Conservation (phyloP, 768 basidiomycete genomes). For the Panellus pusillus region DNA sequence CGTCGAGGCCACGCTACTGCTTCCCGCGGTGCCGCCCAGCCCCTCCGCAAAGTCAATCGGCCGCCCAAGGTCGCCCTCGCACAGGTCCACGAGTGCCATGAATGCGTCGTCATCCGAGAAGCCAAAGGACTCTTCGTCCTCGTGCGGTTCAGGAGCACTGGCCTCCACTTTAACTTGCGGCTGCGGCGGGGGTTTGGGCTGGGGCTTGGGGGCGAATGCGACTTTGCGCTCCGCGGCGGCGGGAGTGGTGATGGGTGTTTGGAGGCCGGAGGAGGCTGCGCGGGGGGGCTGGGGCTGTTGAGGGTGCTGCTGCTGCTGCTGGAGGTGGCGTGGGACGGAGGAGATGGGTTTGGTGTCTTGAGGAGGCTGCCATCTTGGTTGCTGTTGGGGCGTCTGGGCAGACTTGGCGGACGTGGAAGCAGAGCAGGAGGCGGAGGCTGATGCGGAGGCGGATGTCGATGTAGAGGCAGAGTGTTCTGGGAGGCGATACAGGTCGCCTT, state of each 20-base stretch:
- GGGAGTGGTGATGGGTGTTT: constrained; percentile 20
- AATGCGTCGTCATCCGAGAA: constrained; percentile 72
- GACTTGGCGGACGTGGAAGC: constrained; percentile 3
- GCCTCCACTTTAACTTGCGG: constrained; percentile 8
- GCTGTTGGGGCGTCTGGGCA: constrained; percentile 8
- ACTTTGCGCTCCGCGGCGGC: constrained; percentile 16
- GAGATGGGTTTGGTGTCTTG: constrained; percentile 7
- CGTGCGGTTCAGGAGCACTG: neutral
- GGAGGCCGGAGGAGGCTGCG: constrained; percentile 7
- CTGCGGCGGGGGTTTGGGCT: constrained; percentile 16
- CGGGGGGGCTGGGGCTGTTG: neutral
- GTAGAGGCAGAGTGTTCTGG: constrained; percentile 1
- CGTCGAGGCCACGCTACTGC: neutral
- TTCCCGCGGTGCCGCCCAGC: constrained; percentile 2
- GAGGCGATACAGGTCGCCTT: constrained; percentile 60
- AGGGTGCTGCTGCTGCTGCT: constrained; percentile 2
- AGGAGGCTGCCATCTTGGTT: neutral
- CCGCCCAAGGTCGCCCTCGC: constrained; percentile 44
- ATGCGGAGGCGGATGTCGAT: neutral
- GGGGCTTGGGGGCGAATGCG: constrained; percentile 9
- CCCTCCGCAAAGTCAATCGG: constrained; percentile 48
- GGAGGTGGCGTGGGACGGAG: constrained; percentile 16
- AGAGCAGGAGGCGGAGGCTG: neutral
- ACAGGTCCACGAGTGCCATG: constrained; percentile 56
- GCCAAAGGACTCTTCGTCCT: constrained; percentile 42